These are phyloP conservation scores for Bacterosira constricta DNA, from an alignment of 108 stramenopile genomes.

Conservation along the genomic window DNA sequence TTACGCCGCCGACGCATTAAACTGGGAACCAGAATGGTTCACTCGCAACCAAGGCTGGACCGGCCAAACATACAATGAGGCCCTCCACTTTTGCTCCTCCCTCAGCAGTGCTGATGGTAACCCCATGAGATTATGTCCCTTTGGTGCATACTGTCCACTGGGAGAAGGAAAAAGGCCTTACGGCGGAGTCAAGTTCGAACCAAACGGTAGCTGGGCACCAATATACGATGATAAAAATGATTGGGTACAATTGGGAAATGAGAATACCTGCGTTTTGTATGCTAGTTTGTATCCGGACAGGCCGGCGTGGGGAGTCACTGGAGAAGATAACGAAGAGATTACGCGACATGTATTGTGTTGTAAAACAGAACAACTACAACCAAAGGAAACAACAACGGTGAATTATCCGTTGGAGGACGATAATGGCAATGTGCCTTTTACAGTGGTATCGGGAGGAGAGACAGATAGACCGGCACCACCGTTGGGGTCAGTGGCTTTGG, in stretches of 20 bases:
- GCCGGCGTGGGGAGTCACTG: constrained; percentile 18
- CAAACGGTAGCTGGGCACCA: constrained; percentile 1
- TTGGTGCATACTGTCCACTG: constrained; percentile 7
- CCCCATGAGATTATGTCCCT: too few species aligned
- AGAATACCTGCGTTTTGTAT: neutral
- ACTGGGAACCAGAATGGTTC: too few species aligned
- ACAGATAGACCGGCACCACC: too few species aligned
- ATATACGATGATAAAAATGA: neutral
- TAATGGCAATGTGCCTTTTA: too few species aligned
- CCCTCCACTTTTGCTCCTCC: constrained; percentile 15
- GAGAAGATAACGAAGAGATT: constrained; percentile 25
- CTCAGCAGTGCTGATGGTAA: too few species aligned
- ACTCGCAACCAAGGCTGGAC: constrained; percentile 5
- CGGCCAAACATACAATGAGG: constrained; percentile 8
- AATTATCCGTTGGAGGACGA: too few species aligned
- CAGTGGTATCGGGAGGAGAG: neutral
- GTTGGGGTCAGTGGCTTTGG: too few species aligned
- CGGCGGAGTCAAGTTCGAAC: neutral
- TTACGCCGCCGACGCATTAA: too few species aligned
- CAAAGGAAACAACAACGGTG: too few species aligned
- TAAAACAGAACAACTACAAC: neutral
- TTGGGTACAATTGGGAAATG: neutral
- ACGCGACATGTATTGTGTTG: constrained; percentile 31
- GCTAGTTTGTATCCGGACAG: neutral
- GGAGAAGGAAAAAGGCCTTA: neutral